These are phyloP conservation scores for Aurifilum marmelostoma DNA, from an alignment of 2,329 filamentous ascomycete genomes.

Conservation along the genomic window DNA sequence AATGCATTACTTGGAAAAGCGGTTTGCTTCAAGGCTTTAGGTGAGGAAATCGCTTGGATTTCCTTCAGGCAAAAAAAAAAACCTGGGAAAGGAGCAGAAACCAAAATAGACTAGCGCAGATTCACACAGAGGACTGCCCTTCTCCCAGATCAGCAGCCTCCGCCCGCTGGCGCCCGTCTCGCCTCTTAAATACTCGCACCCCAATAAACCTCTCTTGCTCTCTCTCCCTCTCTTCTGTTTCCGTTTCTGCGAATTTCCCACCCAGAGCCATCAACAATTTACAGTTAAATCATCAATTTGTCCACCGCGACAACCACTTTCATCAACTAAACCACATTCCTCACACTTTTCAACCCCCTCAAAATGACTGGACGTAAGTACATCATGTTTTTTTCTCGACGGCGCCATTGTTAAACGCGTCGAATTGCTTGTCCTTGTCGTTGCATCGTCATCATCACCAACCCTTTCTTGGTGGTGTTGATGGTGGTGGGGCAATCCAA, in stretches of 20 bases:
- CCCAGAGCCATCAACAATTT: conserved; percentile 38
- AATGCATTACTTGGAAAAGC: conserved; percentile 8
- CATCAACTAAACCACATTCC: conserved; percentile 32
- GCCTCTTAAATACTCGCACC: conserved; percentile 24
- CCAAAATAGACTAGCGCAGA: conserved; percentile 32
- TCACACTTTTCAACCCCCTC: conserved; percentile 42
- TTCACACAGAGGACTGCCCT: neutral
- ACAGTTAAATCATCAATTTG: conserved; percentile 38
- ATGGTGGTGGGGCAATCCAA: conserved; percentile 34
- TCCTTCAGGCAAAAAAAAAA: neutral
- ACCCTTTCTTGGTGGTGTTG: conserved; percentile 24
- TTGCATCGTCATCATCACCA: conserved; percentile 31
- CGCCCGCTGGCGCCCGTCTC: neutral
- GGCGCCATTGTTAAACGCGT: conserved; percentile 22
- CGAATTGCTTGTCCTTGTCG: conserved; percentile 8
- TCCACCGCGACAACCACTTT: conserved; percentile 39
- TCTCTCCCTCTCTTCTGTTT: conserved; percentile 12
- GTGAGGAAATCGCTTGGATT: conserved; percentile 12
- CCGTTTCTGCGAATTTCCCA: conserved; percentile 10
- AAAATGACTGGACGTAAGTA: conserved; percentile 64
- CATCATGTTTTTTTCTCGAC: conserved; percentile 13
- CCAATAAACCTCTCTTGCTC: conserved; percentile 15
- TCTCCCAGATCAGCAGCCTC: conserved; percentile 21
- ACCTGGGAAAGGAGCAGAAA: conserved; percentile 18
- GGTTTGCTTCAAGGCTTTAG: neutral